Conservation (phyloP, 306 rosid genomes). For the Cicer bijugum region DNA sequence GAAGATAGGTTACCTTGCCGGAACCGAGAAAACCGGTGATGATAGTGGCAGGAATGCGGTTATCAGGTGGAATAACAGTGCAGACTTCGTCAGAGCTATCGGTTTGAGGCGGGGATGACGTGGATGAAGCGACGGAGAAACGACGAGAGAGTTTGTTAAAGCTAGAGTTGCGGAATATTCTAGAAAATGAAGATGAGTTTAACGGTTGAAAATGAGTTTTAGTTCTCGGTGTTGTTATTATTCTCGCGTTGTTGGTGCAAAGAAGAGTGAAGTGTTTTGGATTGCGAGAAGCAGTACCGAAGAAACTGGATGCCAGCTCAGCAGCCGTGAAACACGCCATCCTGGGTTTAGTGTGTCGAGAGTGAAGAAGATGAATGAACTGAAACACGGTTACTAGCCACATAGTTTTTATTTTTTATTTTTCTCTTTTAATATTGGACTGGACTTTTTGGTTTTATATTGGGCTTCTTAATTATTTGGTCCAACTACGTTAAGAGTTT, state of each 20-base stretch:
- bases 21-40: constrained; percentile 95
- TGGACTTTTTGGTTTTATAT: neutral
- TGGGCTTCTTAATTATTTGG: no score
- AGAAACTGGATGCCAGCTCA: constrained; percentile 60
- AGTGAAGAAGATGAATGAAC: neutral
- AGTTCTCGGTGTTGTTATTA: neutral
- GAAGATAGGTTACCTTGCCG: constrained; percentile 65
- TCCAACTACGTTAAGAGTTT: no score
- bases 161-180: constrained; percentile 29
- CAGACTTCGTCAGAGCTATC: constrained; percentile 57
- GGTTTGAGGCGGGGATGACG: constrained; percentile 62
- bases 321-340: constrained; percentile 58
- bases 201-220: constrained; percentile 25
- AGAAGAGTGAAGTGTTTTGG: constrained; percentile 47
- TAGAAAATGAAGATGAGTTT: constrained; percentile 40
- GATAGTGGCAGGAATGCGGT: constrained; percentile 87
- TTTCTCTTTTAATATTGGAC: neutral
- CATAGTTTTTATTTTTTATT: neutral
- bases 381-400: neutral
- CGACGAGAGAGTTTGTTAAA: constrained; percentile 47
- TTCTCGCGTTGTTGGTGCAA: constrained; percentile 31
- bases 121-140: constrained; percentile 61
- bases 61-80: constrained; percentile 72
- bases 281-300: constrained; percentile 50
- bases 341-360: no score